These are phyloP conservation scores for Neocallimastix lanati DNA, from an alignment of 192 early-diverging fungal genomes.

Conservation along the genomic window DNA sequence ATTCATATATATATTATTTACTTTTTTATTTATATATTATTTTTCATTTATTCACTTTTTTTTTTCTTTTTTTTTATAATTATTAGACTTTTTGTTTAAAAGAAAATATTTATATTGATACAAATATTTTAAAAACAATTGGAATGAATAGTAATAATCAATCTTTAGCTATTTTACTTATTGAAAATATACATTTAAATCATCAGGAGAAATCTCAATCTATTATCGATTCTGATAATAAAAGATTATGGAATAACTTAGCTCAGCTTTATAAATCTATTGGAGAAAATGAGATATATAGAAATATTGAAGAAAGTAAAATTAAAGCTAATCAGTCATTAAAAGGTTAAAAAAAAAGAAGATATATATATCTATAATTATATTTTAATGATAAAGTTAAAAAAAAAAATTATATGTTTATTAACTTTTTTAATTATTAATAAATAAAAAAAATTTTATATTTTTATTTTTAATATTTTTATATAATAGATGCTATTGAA, in stretches of 20 bases:
- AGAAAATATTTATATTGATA: background rate
- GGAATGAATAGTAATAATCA: background rate
- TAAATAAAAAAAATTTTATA: too few relatives aligned
- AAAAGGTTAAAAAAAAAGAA: too few relatives aligned
- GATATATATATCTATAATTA: too few relatives aligned
- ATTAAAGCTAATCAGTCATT: slow-evolving; percentile 23
- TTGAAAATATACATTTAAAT: background rate
- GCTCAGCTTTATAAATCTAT: slow-evolving; percentile 43
- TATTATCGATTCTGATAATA: background rate
- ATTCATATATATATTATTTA: too few relatives aligned
- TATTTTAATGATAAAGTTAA: too few relatives aligned
- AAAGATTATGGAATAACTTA: slow-evolving; percentile 32
- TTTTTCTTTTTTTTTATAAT: background rate
- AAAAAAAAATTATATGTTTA: too few relatives aligned
- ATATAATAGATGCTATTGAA: slow-evolving; percentile 28
- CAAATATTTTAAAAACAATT: background rate
- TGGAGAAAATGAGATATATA: slow-evolving; percentile 40
- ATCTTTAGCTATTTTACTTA: background rate
- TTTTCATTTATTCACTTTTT: background rate
- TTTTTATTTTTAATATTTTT: too few relatives aligned
- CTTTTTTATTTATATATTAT: background rate
- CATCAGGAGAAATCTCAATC: background rate
- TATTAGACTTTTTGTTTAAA: background rate
- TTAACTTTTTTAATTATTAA: too few relatives aligned
- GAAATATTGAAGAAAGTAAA: slow-evolving; percentile 36